Evolutionary conservation across 352 stramenopile genomes (phyloP).

Genomic region (Blastocystis sp.): DNA sequence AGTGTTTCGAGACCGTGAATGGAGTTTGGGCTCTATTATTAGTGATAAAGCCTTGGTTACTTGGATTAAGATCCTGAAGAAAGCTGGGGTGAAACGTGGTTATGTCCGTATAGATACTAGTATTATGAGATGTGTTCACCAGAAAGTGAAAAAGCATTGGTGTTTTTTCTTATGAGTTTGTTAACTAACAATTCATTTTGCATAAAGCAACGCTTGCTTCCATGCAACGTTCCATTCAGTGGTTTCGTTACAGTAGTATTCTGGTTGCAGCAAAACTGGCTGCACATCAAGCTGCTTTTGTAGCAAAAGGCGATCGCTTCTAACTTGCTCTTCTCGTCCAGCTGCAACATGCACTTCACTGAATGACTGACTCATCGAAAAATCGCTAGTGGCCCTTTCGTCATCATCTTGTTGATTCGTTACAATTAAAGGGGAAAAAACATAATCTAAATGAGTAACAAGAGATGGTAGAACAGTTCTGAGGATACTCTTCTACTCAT

Average conservation of each 20-base stretch:
- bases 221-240: slow-evolving; percentile 22
- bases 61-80: slow-evolving; percentile 6
- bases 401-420: too few species aligned
- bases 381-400: background rate
- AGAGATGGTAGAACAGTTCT: background rate
- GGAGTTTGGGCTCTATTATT: slow-evolving; percentile 2
- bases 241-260: background rate
- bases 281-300: too few species aligned
- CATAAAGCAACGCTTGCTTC: background rate
- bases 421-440: background rate
- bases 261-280: too few species aligned
- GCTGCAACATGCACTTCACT: background rate
- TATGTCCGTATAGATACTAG: background rate
- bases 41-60: background rate
- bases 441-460: background rate
- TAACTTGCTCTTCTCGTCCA: too few species aligned
- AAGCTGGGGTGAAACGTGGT: background rate
- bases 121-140: background rate
- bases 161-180: slow-evolving; percentile 2
- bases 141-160: background rate
- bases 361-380: background rate
- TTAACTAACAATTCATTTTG: background rate
- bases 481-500: background rate
- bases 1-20: background rate
- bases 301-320: too few species aligned